Evolutionary conservation across 2,329 filamentous ascomycete genomes (phyloP).

Genomic region (Aspergillus glaucus): DNA sequence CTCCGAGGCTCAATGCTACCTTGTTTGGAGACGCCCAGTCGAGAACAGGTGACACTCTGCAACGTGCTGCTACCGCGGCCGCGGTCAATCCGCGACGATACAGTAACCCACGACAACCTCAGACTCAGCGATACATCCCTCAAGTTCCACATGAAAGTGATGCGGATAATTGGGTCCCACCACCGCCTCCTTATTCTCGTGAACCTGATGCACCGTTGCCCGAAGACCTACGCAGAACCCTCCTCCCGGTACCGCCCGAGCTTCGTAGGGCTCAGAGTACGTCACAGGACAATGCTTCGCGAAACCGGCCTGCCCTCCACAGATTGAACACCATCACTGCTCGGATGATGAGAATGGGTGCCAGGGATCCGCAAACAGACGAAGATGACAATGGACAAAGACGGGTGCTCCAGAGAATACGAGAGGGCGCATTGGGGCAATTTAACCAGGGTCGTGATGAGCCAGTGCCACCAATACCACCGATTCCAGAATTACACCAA

Average conservation of each 20-base stretch:
- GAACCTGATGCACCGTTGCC: conserved; percentile 32
- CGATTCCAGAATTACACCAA: background rate
- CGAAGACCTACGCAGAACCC: conserved; percentile 28
- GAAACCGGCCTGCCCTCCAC: conserved; percentile 22
- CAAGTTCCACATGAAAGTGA: conserved; percentile 81
- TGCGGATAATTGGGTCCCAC: conserved; percentile 81
- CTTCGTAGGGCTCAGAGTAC: conserved; percentile 20
- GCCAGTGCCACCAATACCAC: background rate
- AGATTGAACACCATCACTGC: conserved; percentile 21
- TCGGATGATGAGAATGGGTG: conserved; percentile 12
- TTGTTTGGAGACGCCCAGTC: conserved; percentile 64
- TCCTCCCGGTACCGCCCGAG: conserved; percentile 23
- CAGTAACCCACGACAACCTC: conserved; percentile 42
- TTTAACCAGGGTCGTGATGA: conserved; percentile 1
- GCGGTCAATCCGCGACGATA: conserved; percentile 65
- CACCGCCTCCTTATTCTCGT: conserved; percentile 65
- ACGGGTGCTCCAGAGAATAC: conserved; percentile 5
- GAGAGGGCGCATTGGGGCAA: conserved; percentile 6
- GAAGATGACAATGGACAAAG: conserved; percentile 9
- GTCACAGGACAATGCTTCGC: conserved; percentile 14
- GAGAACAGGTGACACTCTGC: conserved; percentile 62
- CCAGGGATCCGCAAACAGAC: conserved; percentile 11
- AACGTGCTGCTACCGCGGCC: conserved; percentile 66
- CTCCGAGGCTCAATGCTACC: conserved; percentile 28
- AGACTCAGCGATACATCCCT: conserved; percentile 38